phyloP scores from a whole-genome alignment of 1,139 yeast genomes.

The Geotrichum europaeum region DNA sequence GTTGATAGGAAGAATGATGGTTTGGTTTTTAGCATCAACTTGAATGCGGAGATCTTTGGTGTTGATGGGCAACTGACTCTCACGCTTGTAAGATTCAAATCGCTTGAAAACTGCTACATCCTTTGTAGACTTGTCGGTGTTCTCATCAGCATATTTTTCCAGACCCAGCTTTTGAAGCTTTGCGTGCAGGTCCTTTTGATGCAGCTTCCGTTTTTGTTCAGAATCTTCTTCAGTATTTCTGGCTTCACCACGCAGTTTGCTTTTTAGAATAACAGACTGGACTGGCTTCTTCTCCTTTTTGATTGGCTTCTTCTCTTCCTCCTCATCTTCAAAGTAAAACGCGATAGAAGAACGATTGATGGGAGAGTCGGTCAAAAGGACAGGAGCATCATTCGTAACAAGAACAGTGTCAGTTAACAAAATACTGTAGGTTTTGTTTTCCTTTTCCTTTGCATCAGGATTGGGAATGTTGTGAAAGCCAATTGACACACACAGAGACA shows the following conservation, averaged over 20 bases:
- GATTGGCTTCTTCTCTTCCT: slow-evolving; percentile 29
- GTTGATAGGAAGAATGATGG: slow-evolving; percentile 82
- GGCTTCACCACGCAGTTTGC: slow-evolving; percentile 74
- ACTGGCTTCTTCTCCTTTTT: slow-evolving; percentile 22
- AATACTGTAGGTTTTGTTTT: slow-evolving; percentile 55
- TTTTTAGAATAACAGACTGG: slow-evolving; percentile 49
- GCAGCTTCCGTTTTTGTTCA: slow-evolving; percentile 75
- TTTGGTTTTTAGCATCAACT: slow-evolving; percentile 82
- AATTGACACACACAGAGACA: slow-evolving; percentile 67
- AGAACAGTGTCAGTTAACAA: slow-evolving; percentile 79
- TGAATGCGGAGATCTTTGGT: slow-evolving; percentile 82
- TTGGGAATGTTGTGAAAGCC: slow-evolving; percentile 62
- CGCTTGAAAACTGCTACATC: slow-evolving; percentile 74
- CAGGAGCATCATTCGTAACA: slow-evolving; percentile 50
- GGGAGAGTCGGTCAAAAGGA: slow-evolving; percentile 66
- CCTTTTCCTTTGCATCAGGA: slow-evolving; percentile 40
- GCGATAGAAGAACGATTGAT: slow-evolving; percentile 71
- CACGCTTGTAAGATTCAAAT: slow-evolving; percentile 91
- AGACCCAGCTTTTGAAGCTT: slow-evolving; percentile 78
- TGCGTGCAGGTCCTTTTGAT: slow-evolving; percentile 76
- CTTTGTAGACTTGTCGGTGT: slow-evolving; percentile 51
- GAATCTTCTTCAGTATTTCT: slow-evolving; percentile 64
- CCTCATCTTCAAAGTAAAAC: slow-evolving; percentile 71
- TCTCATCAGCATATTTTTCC: slow-evolving; percentile 32
- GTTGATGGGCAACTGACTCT: slow-evolving; percentile 77